Percentiles rank a stretch among this genome's conserved stretches.
Evolutionary conservation across 352 stramenopile genomes (phyloP).

Genomic region (Sclerospora graminicola): DNA sequence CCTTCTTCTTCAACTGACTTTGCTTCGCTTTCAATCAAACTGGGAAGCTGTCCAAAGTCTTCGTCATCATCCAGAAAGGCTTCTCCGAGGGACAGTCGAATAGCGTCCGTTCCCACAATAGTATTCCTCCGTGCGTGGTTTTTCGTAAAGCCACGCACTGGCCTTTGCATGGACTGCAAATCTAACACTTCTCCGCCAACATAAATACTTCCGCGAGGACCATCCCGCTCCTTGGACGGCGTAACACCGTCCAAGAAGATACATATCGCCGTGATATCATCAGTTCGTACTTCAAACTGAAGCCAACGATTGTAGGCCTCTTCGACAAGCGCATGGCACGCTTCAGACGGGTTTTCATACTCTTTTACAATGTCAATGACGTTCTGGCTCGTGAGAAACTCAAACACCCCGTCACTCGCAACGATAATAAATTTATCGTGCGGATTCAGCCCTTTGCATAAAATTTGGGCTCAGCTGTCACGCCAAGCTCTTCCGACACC

Average conservation of each 20-base stretch:
- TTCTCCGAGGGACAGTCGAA: slow-evolving; percentile 67
- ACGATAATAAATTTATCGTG: slow-evolving; percentile 91
- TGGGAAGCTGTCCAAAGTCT: slow-evolving; percentile 8
- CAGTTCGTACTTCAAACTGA: slow-evolving; percentile 89
- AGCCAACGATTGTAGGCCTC: slow-evolving; percentile 92
- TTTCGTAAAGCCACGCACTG: slow-evolving; percentile 59
- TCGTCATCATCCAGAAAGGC: slow-evolving; percentile 30
- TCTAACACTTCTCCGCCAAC: slow-evolving; percentile 69
- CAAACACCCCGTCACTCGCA: slow-evolving; percentile 91
- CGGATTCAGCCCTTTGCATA: slow-evolving; percentile 79
- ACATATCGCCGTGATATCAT: slow-evolving; percentile 91
- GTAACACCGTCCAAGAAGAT: slow-evolving; percentile 77
- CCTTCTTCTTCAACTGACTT: slow-evolving; percentile 78
- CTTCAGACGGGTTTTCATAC: slow-evolving; percentile 81
- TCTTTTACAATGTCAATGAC: slow-evolving; percentile 88
- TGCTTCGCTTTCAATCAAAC: slow-evolving; percentile 20
- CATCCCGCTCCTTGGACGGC: slow-evolving; percentile 37
- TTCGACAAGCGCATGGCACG: slow-evolving; percentile 83
- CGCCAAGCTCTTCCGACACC: slow-evolving; percentile 85
- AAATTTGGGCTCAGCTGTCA: slow-evolving; percentile 88
- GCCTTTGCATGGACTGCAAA: slow-evolving; percentile 77
- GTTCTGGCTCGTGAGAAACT: slow-evolving; percentile 92
- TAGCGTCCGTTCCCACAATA: slow-evolving; percentile 78
- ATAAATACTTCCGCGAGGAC: slow-evolving; percentile 73
- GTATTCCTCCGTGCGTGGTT: slow-evolving; percentile 61